Evolutionary conservation across 2,329 filamentous ascomycete species (phyloP), one percentile per base, ranked within the genome.

Genomic region (Scedosporium boydii): DNA sequence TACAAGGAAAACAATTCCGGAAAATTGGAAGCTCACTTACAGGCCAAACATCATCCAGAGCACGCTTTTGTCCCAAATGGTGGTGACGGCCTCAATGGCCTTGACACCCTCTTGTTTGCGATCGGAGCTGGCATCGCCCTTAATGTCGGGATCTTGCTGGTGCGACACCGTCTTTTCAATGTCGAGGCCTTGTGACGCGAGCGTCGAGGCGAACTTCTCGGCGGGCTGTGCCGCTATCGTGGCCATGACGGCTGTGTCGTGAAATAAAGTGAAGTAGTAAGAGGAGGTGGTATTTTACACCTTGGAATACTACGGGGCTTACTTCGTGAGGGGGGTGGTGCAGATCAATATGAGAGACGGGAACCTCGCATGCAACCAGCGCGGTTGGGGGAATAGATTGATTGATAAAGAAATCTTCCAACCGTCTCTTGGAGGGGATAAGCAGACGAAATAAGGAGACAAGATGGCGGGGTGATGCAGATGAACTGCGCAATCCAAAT

Each of bases 31-130:
- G 4, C 21, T 6, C 9, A 69, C 74, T 63, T 67, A 79, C 77
- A 78, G 68, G 42, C 65, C 69, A 64, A 78, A 78, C 59, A 75
- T 75, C 57, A 68, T 63, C 71, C 71, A 75, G 62, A 77, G 67
- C 21, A 72, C 71, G 66, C 70, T 72, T 57, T 66, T 71, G 42
- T 69, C 72, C 76, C 76, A 78, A 38, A 76, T 68, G 3, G 69
- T 67, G 3, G 77, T 78, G 63, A 76, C 68, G 6, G 76, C 76
- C 62, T 76, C 71, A 42, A 76, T 74, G 16, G 68, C 67, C 63
- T 71, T 69, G 18, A 78, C 75, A 66, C 77, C 76, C 12, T 70
- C 70, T 62, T 77, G 74, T 42, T 62, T 62, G 46, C 27, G 21
- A 27, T 18, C n/a, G 16, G 44, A 55, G 44, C 7, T 27, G 10